These are phyloP conservation scores for Pseudogymnoascus verrucosus DNA, from an alignment of 2,329 filamentous ascomycete genomes.

Conservation along the genomic window DNA sequence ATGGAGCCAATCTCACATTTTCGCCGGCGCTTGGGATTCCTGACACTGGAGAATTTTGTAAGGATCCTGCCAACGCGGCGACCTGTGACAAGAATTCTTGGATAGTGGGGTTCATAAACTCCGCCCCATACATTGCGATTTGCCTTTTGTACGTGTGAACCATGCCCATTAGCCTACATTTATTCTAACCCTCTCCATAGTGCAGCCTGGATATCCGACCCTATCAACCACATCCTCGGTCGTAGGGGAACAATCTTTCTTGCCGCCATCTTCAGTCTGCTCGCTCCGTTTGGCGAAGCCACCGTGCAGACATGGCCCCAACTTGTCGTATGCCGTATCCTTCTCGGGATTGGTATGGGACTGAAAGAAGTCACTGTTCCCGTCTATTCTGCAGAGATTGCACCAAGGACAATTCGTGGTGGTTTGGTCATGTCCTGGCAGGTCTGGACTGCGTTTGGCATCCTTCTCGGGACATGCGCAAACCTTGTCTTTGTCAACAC, in stretches of 20 bases:
- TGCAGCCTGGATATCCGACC: constrained; percentile 61
- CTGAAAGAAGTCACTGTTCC: constrained; percentile 41
- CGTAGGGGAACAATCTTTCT: constrained; percentile 67
- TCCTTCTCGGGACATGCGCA: constrained; percentile 38
- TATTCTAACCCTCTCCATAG: constrained; percentile 31
- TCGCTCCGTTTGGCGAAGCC: constrained; percentile 50
- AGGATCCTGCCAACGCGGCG: constrained; percentile 5
- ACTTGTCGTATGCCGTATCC: constrained; percentile 43
- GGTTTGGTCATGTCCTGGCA: constrained; percentile 80
- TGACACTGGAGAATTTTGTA: constrained; percentile 15
- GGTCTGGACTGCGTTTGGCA: constrained; percentile 57
- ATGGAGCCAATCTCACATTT: constrained; percentile 34
- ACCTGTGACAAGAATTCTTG: constrained; percentile 28
- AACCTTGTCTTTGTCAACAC: constrained; percentile 44
- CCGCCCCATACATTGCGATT: constrained; percentile 43
- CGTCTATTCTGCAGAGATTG: constrained; percentile 46
- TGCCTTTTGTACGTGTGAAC: constrained; percentile 27
- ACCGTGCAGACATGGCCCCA: constrained; percentile 51
- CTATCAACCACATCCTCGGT: constrained; percentile 54
- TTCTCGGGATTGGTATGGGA: constrained; percentile 55
- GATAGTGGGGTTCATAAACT: constrained; percentile 52
- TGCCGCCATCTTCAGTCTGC: constrained; percentile 52
- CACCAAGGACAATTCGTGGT: constrained; percentile 44
- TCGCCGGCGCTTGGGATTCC: constrained; percentile 31
- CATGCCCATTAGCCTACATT: too few species aligned